Evolutionary conservation across 371 early-diverging fungal genomes (phyloP), one percentile per base, ranked within the genome.

Genomic region (Sporodiniella umbellata): DNA sequence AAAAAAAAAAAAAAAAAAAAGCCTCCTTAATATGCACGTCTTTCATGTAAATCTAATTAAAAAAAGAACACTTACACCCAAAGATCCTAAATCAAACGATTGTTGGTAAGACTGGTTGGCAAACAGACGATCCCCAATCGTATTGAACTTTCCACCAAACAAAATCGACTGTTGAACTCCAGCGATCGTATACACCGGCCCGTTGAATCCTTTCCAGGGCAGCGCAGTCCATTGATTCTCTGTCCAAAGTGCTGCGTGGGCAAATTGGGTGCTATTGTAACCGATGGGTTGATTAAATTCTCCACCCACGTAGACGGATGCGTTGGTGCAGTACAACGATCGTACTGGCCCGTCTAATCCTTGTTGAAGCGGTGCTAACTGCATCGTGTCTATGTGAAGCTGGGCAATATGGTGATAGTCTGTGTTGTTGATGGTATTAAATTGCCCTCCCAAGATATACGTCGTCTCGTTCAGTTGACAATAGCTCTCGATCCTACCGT

Each of bases 331-430:
- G 42, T 71, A 68, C 24, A 90, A 62, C 12, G 80, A 58, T 22
- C 64, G 63, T 8, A 90, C 87, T 2, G 85, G 66, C 0, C 87
- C 88, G 61, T 88, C 80, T 8, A 90, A 62, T 11, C 90, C 90
- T 53, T 81, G 75, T 5, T 57, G 58, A 54, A 90, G 68, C 5
- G 72, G 45, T 10, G 44, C 33, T 45, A 38, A 54, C 56, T 61
- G 64, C 37, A 40, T 64, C 53, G 65, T 51, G 12, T 45, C 51
- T 2, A 70, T 66, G 53, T 85, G 71, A 26, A 74, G 81, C 22
- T 72, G 67, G 3, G 70, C 75, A 31, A 85, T 84, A 37, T 80
- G 63, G 42, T 81, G 79, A 33, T 73, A 53, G 23, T 21, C 21
- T 12, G 56, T 56, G 7, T 51, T 35, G 25, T 65, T 67, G 23